These are phyloP conservation scores for Fusarium avenaceum DNA, from an alignment of 2,329 filamentous ascomycete genomes.

Conservation along the genomic window DNA sequence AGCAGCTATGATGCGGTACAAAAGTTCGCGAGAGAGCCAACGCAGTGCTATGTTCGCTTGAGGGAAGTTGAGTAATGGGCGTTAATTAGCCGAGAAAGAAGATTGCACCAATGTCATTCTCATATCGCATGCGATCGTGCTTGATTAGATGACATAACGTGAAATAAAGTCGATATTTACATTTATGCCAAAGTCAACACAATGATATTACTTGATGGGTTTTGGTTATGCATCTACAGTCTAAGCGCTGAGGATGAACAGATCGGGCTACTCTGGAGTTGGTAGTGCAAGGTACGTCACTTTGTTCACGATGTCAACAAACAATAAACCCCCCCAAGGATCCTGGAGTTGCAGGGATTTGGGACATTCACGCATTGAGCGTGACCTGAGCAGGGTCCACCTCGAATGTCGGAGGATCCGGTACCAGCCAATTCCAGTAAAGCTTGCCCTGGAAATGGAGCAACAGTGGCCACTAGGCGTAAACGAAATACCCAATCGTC, in stretches of 20 bases:
- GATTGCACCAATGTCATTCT: background rate
- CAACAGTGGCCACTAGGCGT: background rate
- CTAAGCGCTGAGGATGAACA: background rate
- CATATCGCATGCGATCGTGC: background rate
- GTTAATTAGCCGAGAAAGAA: background rate
- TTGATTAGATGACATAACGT: background rate
- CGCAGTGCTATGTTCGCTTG: background rate
- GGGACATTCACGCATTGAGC: background rate
- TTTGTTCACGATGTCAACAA: background rate
- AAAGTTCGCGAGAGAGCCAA: background rate
- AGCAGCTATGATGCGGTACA: background rate
- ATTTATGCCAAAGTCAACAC: background rate
- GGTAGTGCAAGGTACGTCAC: background rate
- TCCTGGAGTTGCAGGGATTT: no score
- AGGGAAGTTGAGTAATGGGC: background rate
- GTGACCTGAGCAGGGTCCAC: background rate
- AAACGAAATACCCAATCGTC: background rate
- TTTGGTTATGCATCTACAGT: background rate
- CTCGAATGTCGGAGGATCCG: background rate
- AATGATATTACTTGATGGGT: background rate
- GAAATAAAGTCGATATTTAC: background rate
- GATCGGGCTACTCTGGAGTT: background rate
- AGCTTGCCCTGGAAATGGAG: background rate
- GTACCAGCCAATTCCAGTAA: background rate
- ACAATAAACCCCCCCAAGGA: background rate